A percentile compares a stretch with the other conserved stretches of the same genome.
phyloP scores from a whole-genome alignment of 805 yeast genomes.

The Candida arabinofermentans region DNA sequence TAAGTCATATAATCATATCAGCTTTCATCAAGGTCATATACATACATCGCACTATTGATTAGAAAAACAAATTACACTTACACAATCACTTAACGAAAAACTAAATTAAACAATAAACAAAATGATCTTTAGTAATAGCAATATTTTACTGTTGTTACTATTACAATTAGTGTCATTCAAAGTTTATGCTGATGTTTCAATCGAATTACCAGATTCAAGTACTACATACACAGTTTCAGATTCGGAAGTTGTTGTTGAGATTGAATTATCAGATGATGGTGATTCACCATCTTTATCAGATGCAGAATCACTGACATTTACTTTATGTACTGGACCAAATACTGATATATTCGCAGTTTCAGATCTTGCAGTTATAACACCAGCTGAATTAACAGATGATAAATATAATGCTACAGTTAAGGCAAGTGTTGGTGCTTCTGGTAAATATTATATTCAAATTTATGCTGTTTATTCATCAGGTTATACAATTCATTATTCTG shows the following conservation, averaged over 20 bases:
- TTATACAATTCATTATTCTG: conserved; percentile 63
- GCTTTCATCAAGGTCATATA: no score
- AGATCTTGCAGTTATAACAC: conserved; percentile 28
- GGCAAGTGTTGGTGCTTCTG: conserved; percentile 49
- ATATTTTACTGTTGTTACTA: conserved; percentile 1
- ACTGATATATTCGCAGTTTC: conserved; percentile 38
- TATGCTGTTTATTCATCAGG: conserved; percentile 40
- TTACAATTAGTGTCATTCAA: conserved; percentile 4
- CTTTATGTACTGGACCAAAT: conserved; percentile 68
- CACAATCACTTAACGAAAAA: no score
- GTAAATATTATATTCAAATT: conserved; percentile 71
- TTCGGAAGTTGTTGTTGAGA: conserved; percentile 32
- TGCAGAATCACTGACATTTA: conserved; percentile 44
- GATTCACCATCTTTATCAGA: conserved; percentile 41
- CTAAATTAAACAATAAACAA: no score
- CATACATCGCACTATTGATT: no score
- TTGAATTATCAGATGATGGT: conserved; percentile 60
- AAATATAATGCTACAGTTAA: conserved; percentile 41
- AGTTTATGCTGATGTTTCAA: conserved; percentile 42
- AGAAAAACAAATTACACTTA: no score
- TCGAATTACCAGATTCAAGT: conserved; percentile 41
- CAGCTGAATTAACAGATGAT: conserved; percentile 29
- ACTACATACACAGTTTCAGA: conserved; percentile 36
- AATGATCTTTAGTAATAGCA: no score
- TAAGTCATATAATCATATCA: no score